These are phyloP conservation scores for Pseudogymnoascus sp. DNA, from an alignment of 2,329 filamentous ascomycete genomes.

Conservation along the genomic window DNA sequence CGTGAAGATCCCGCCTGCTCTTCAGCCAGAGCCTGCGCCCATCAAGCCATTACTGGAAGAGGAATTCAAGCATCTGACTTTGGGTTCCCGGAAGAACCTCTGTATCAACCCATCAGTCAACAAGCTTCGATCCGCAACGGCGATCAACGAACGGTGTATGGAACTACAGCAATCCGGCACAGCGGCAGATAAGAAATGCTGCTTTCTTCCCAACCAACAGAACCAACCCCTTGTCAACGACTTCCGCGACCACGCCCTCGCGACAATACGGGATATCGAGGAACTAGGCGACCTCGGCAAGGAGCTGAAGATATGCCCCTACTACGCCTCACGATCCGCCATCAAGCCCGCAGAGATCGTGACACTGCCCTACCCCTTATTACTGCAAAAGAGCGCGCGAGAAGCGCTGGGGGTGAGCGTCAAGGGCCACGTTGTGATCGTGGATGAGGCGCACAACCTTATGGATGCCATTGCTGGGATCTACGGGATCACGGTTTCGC, in stretches of 20 bases:
- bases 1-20: constrained; percentile 52
- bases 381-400: constrained; percentile 77
- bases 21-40: constrained; percentile 31
- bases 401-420: constrained; percentile 82
- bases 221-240: constrained; percentile 62
- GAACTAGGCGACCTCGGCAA: constrained; percentile 74
- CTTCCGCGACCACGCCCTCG: constrained; percentile 78
- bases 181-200: constrained; percentile 59
- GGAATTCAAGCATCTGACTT: constrained; percentile 55
- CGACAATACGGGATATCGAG: constrained; percentile 86
- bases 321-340: constrained; percentile 85
- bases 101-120: constrained; percentile 85
- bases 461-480: constrained; percentile 91
- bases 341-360: constrained; percentile 83
- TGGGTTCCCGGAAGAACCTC: constrained; percentile 60
- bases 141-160: constrained; percentile 88
- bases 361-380: constrained; percentile 82
- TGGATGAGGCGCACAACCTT: constrained; percentile 95
- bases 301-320: constrained; percentile 76
- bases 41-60: constrained; percentile 35
- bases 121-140: constrained; percentile 58
- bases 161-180: constrained; percentile 72
- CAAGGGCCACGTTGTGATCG: constrained; percentile 82
- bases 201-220: constrained; percentile 70
- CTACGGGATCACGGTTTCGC: constrained; percentile 67